Base-by-base conservation (phyloP, 495 filamentous ascomycete genomes). In the Xylaria castorea region DNA sequence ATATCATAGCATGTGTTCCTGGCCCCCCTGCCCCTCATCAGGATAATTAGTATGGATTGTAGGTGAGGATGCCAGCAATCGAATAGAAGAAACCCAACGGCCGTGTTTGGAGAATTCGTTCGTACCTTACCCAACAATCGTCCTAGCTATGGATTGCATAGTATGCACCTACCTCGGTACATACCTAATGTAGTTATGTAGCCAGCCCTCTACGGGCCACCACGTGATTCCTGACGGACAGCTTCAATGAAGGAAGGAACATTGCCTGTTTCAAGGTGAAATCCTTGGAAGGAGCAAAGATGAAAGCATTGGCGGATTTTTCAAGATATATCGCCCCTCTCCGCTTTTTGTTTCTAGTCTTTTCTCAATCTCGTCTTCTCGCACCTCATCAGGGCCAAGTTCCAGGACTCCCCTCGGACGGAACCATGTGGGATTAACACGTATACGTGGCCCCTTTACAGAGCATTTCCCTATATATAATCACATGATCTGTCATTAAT, bases 191-290 rank as follows among this genome's bases (percentile, higher is more conserved):
- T 20, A 20, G 44, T 20, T 20, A 18, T 5, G 44, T 46, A 50
- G 6, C 20, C 46, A 22, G 20, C 46, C 4, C 51, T 32, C 18
- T 27, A 58, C 5, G 14, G 40, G 25, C 8, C 5, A 63, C 63
- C 55, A 70, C 55, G 44, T 62, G 68, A 70, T 22, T 36, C 1
- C n/a, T 20, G 5, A 63, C 9, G 22, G 2, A 53, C 18, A 18
- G 11, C 46, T 27, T 64, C 42, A 18, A 30, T 20, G 42, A 27
- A 30, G 60, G 68, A 63, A 71, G 58, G 68, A 71, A 32, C 58
- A 22, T 25, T 9, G 3, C 50, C 40, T 57, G 34, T 30, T 57
- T 46, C 34, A n/a, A 22, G 57, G 68, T 5, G 30, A 36, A 12
- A 30, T 8, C 25, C 5, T 0, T 27, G 46, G 68, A 71, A 71